Base-by-base conservation (phyloP, 768 basidiomycete genomes). In the Tulasnella sp. region DNA sequence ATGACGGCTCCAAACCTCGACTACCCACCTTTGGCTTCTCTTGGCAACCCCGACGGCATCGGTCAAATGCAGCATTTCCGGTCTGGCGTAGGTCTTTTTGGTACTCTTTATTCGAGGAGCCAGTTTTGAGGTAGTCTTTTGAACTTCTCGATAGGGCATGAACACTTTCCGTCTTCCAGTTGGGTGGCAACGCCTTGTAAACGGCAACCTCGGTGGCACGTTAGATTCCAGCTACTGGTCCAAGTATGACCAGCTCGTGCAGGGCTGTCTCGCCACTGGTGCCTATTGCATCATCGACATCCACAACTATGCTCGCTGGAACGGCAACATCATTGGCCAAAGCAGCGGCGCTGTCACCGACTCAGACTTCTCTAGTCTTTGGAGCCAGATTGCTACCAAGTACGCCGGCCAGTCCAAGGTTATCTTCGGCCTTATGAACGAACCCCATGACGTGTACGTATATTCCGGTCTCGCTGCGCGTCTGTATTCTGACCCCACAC, bases 11-110 rank as follows among this genome's bases (percentile, higher is more conserved):
- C 58, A 77, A 75, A 28, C n/a, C 79, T 64, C 22, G 60, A 37
- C 34, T 54, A 37, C 37, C 72, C 58, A 4, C 75, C 75, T 69
- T 16, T 91, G 72, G 84, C 84, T 16, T 85, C 89, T 82, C 87
- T 88, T 78, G 87, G 86, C 54, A 88, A 89, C 88, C 80, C 83
- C 41, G 88, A 90, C 77, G 89, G 89, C 69, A 85, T 83, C 5
- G 89, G 90, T n/a, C 91, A 92, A 83, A 92, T 92, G 90, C 83
- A 87, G 64, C 91, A 92, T 83, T 92, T 92, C 81, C 88, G 89
- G 75, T 83, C 87, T 0, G 85, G 90, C 81, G 90, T 91, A 80
- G 88, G 84, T 83, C n/a, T 46, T 78, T 80, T 81, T 24, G 7
- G 28, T 41, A 28, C 28, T 40, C 44, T 44, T 28, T 46, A 69